Evolutionary conservation across 1,139 yeast species (phyloP), one percentile per base, ranked within the genome.

Genomic region (Pichia sp.): DNA sequence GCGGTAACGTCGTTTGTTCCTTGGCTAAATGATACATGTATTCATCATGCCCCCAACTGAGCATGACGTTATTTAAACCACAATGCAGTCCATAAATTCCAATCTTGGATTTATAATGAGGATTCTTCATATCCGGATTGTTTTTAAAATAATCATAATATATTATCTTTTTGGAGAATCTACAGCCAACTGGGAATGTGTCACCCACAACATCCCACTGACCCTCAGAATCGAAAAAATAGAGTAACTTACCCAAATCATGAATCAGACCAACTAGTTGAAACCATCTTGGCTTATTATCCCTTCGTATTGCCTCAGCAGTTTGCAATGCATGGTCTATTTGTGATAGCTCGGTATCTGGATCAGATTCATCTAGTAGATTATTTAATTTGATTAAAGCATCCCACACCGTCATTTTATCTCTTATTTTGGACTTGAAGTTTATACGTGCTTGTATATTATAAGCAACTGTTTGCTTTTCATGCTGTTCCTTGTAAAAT

Each of bases 141-240:
- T 68, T 65, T 47, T 71, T 70, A 62, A 82, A 82, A 54, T 76
- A 78, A 35, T 80, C 82, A 39, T 82, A 74, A 53, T 76, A 81
- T 24, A 82, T 82, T 45, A 79, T 80, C 54, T 76, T 72, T 49
- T 73, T 74, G 61, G 79, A 80, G 57, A 74, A 82, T 53, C 73
- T 73, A 62, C 88, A 82, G 2, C 89, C 89, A 27, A 82, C 86
- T 0, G 88, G 86, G 59, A 82, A 82, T 0, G 89, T 82, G 59
- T 82, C 89, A 7, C 89, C 89, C 22, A 82, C 89, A n/a, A 82
- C 89, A 58, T 82, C 88, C 89, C 89, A 82, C 60, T 82, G 88
- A 9, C 88, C 88, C 56, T 76, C 72, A 25, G 87, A 81, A 57
- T 80, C 88, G 57, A 76, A 82, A 56, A 82, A 82, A 60, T 82